Evolutionary conservation across 192 early-diverging fungal genomes (phyloP).

Genomic region (Thoreauomyces humboldtii): DNA sequence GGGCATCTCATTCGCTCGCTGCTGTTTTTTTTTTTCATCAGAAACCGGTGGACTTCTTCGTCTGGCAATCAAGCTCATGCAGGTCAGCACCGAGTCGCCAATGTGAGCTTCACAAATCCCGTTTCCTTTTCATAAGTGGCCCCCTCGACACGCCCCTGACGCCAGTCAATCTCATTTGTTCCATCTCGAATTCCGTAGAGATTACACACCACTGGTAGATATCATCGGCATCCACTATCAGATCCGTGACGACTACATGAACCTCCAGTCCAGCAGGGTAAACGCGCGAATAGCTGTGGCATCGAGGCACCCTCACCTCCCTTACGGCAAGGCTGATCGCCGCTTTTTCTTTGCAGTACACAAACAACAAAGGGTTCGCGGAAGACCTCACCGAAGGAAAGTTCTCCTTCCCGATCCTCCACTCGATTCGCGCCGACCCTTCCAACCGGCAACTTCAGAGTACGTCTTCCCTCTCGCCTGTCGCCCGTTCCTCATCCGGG

Average conservation of each 20-base stretch:
- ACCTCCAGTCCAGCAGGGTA: slow-evolving; percentile 80
- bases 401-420: slow-evolving; percentile 94
- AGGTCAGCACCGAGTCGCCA: slow-evolving; percentile 51
- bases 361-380: slow-evolving; percentile 94
- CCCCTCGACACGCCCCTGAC: too few species aligned
- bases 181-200: slow-evolving; percentile 48
- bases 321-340: too few species aligned
- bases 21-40: slow-evolving; percentile 26
- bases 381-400: slow-evolving; percentile 99
- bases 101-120: too few species aligned
- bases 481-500: background rate
- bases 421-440: slow-evolving; percentile 69
- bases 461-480: slow-evolving; percentile 41
- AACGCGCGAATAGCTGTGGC: too few species aligned
- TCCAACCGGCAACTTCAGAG: slow-evolving; percentile 70
- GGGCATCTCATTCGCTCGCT: too few species aligned
- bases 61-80: slow-evolving; percentile 93
- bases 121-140: too few species aligned
- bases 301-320: too few species aligned
- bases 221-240: slow-evolving; percentile 94
- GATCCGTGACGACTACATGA: slow-evolving; percentile 96
- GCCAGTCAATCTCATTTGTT: too few species aligned
- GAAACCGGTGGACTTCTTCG: slow-evolving; percentile 96
- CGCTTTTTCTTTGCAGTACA: slow-evolving; percentile 76
- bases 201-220: slow-evolving; percentile 80